Conservation (phyloP, 2,329 filamentous ascomycete species). For the Albophoma yamanashiensis region DNA sequence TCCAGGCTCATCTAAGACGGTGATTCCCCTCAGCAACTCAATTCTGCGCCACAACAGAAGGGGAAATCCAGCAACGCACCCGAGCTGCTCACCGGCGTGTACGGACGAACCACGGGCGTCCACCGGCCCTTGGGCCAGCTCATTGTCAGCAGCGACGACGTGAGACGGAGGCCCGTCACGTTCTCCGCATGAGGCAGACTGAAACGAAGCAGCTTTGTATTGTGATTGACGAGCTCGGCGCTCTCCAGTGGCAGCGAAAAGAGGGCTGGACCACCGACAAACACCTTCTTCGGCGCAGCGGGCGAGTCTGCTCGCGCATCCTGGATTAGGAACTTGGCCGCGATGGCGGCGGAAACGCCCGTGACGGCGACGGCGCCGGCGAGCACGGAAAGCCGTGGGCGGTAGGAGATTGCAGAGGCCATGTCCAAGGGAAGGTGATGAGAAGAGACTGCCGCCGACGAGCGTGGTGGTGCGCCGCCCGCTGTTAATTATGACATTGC, state of each 20-base stretch:
- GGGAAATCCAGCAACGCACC: neutral
- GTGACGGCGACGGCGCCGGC: neutral
- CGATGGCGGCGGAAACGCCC: neutral
- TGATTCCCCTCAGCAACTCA: slow-evolving; percentile 16
- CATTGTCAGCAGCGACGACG: slow-evolving; percentile 48
- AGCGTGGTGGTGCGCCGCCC: too few relatives aligned
- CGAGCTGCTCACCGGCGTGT: slow-evolving; percentile 16
- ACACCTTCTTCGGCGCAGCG: slow-evolving; percentile 7
- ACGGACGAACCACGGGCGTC: slow-evolving; percentile 51
- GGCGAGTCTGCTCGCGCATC: neutral
- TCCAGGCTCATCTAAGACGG: slow-evolving; percentile 44
- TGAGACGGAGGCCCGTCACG: slow-evolving; percentile 37
- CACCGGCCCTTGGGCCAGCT: slow-evolving; percentile 46
- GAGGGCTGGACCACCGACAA: slow-evolving; percentile 28
- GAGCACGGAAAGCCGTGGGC: neutral
- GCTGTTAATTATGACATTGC: too few relatives aligned
- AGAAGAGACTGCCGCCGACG: too few relatives aligned
- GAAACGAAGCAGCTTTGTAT: slow-evolving; percentile 48
- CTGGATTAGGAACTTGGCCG: neutral
- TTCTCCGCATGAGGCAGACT: slow-evolving; percentile 36
- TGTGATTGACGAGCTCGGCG: slow-evolving; percentile 42
- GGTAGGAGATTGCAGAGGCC: neutral
- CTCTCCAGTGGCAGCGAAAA: slow-evolving; percentile 38
- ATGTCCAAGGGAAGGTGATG: neutral
- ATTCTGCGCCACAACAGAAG: neutral